phyloP scores from a whole-genome alignment of 306 rosid species.

The Luffa acutangula region DNA sequence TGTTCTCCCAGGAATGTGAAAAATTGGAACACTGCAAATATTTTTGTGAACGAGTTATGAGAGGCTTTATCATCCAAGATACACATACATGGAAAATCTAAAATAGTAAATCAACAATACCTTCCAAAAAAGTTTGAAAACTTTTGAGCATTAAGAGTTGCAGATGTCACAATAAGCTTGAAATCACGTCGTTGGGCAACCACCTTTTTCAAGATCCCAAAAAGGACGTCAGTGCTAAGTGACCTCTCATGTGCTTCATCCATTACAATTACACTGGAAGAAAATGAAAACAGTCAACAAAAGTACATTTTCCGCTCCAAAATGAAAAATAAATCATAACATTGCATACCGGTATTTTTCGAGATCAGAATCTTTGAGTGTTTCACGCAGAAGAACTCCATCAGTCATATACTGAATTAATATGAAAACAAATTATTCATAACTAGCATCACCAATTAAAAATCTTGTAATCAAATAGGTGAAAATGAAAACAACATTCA shows the following conservation, averaged over 20 bases:
- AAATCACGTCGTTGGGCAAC: constrained; percentile 95
- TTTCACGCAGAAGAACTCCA: constrained; percentile 96
- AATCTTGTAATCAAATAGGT: neutral
- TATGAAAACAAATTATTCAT: neutral
- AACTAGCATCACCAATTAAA: neutral
- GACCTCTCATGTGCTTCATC: constrained; percentile 99
- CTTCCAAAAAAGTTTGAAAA: constrained; percentile 95
- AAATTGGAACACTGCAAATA: constrained; percentile 77
- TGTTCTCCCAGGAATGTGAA: constrained; percentile 93
- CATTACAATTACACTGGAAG: constrained; percentile 87
- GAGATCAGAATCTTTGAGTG: constrained; percentile 89
- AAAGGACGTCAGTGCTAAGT: constrained; percentile 84
- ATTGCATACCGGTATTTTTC: constrained; percentile 84
- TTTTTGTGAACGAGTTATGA: neutral
- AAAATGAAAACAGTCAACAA: neutral
- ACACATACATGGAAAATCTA: neutral
- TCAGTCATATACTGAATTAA: constrained; percentile 85
- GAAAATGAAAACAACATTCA: neutral
- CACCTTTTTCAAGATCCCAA: constrained; percentile 89
- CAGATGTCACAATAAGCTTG: constrained; percentile 93
- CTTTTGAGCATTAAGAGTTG: constrained; percentile 86
- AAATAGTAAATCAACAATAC: constrained; percentile 23
- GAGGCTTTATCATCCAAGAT: neutral
- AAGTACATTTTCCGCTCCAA: neutral
- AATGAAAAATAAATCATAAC: neutral